A percentile compares a stretch with the other conserved stretches of the same genome.
Conservation (phyloP, 257 asterid species). For the Penstemon newberryi region DNA sequence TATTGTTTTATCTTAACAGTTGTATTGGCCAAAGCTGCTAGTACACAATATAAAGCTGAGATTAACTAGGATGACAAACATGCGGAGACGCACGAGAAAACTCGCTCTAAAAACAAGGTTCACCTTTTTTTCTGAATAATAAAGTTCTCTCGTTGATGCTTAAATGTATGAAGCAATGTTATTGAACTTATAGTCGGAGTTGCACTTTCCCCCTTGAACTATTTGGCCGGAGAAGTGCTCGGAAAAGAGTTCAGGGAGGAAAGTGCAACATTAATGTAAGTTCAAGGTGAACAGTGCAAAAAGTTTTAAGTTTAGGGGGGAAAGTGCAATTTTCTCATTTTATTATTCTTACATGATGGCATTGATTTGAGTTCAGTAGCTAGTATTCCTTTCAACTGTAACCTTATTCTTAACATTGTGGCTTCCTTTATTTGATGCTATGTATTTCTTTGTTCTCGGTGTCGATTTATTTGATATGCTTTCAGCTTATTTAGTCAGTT, state of each 20-base stretch:
- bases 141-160: too few relatives aligned
- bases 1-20: conserved; percentile 38
- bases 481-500: conserved; percentile 16
- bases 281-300: too few relatives aligned
- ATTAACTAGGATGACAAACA: conserved; percentile 94
- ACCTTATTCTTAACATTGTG: neutral
- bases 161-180: too few relatives aligned
- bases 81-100: conserved; percentile 97
- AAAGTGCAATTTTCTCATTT: too few relatives aligned
- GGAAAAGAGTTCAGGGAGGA: too few relatives aligned
- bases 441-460: neutral
- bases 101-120: conserved; percentile 93
- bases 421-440: neutral
- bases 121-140: neutral
- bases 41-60: conserved; percentile 88
- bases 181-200: too few relatives aligned
- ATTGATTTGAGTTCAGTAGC: neutral
- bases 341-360: neutral
- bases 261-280: too few relatives aligned
- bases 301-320: too few relatives aligned
- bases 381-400: neutral
- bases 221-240: too few relatives aligned
- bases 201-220: too few relatives aligned
- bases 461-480: conserved; percentile 15
- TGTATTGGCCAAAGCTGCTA: conserved; percentile 91